Conservation (phyloP, 2,329 filamentous ascomycete species). For the Cytospora leucostoma region DNA sequence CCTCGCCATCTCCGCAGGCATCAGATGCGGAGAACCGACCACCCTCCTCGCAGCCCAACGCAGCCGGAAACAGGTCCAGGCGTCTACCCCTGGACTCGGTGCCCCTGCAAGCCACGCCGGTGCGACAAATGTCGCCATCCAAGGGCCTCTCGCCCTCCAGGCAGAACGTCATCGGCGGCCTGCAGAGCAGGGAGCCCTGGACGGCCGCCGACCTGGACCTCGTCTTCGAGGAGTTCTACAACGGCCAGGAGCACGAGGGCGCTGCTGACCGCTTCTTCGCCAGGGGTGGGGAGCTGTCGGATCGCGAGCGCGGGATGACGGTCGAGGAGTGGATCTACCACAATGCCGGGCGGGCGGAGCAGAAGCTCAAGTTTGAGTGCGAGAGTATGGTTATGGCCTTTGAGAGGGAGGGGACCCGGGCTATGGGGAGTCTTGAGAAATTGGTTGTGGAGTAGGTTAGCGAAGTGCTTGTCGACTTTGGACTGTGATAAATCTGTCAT, state of each 20-base stretch:
- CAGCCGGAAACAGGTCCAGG: slow-evolving; percentile 47
- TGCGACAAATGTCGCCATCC: slow-evolving; percentile 58
- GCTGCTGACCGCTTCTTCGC: slow-evolving; percentile 51
- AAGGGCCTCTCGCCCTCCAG: slow-evolving; percentile 40
- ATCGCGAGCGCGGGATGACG: slow-evolving; percentile 82
- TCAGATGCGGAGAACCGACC: slow-evolving; percentile 81
- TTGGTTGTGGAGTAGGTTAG: slow-evolving; percentile 51
- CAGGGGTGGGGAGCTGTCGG: slow-evolving; percentile 64
- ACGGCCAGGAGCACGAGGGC: slow-evolving; percentile 48
- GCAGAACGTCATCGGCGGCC: slow-evolving; percentile 52
- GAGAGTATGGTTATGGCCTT: slow-evolving; percentile 81
- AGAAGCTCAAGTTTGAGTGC: slow-evolving; percentile 75
- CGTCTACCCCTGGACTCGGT: slow-evolving; percentile 47
- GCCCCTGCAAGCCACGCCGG: slow-evolving; percentile 48
- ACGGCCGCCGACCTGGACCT: slow-evolving; percentile 73
- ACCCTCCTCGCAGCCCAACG: slow-evolving; percentile 64
- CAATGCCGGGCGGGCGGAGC: slow-evolving; percentile 79
- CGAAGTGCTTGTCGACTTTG: neutral
- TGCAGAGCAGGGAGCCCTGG: slow-evolving; percentile 67
- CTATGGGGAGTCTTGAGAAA: slow-evolving; percentile 75
- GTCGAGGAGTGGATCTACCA: slow-evolving; percentile 90
- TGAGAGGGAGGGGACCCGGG: slow-evolving; percentile 78
- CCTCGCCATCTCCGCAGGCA: slow-evolving; percentile 70
- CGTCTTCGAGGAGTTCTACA: slow-evolving; percentile 55
- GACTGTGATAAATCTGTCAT: neutral